Conservation (phyloP, 768 basidiomycete genomes). For the Botryobasidium botryosum region DNA sequence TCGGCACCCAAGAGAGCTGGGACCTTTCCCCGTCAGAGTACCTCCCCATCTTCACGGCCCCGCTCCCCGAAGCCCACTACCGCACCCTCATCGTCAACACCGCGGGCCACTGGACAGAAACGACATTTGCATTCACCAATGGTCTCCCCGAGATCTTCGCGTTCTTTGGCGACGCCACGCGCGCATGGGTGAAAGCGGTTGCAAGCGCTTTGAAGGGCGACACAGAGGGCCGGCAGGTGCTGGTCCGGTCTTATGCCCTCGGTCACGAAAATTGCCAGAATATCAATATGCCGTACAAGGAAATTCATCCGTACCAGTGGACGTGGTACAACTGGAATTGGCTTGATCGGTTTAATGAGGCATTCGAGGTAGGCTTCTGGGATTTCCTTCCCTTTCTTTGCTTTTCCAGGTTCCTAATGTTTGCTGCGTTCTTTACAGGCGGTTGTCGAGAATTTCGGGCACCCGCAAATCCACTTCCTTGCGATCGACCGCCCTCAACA, state of each 20-base stretch:
- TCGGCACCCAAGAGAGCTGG: conserved; percentile 41
- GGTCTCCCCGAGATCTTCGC: conserved; percentile 38
- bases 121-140: conserved; percentile 26
- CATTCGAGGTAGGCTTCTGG: no score
- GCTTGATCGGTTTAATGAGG: conserved; percentile 38
- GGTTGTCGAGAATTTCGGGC: conserved; percentile 27
- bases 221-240: conserved; percentile 24
- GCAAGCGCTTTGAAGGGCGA: conserved; percentile 27
- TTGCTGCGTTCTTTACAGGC: no score
- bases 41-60: conserved; percentile 31
- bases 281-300: conserved; percentile 26
- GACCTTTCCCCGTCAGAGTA: conserved; percentile 36
- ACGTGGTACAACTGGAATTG: conserved; percentile 50
- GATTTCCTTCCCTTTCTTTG: no score
- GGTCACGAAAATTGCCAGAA: conserved; percentile 50
- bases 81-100: conserved; percentile 46
- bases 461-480: conserved; percentile 40
- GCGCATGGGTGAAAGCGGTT: conserved; percentile 34
- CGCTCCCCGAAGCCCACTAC: conserved; percentile 35
- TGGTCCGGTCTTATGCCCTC: conserved; percentile 43
- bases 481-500: conserved; percentile 44
- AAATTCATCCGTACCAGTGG: conserved; percentile 22
- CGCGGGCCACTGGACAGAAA: conserved; percentile 53
- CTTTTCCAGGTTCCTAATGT: no score
- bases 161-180: conserved; percentile 43